phyloP scores from a whole-genome alignment of 1,284 basidiomycete species.

The Moesziomyces antarcticus region DNA sequence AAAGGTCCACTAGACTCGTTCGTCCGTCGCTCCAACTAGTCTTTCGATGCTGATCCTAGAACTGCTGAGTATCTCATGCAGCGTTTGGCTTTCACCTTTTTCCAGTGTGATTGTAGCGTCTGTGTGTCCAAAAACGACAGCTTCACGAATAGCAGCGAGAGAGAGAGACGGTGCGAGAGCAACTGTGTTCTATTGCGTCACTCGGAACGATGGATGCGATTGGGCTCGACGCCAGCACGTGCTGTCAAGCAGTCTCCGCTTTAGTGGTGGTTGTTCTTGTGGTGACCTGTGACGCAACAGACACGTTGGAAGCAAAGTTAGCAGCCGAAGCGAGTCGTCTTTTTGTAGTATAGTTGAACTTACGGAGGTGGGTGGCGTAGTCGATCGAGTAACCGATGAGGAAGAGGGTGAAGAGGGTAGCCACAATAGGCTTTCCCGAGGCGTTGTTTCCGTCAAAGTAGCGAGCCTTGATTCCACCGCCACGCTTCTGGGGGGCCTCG shows the following conservation, averaged over 20 bases:
- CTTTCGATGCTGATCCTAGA: too few relatives aligned
- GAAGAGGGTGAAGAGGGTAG: slow-evolving; percentile 80
- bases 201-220: not conserved
- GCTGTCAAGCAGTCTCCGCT: not conserved
- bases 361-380: slow-evolving; percentile 59
- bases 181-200: slow-evolving; percentile 1
- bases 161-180: not conserved
- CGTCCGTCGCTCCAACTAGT: slow-evolving; percentile 11
- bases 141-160: too few relatives aligned
- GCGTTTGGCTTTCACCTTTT: too few relatives aligned
- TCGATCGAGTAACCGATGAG: slow-evolving; percentile 75
- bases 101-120: too few relatives aligned
- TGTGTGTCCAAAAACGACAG: too few relatives aligned
- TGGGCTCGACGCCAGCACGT: not conserved
- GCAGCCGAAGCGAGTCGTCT: slow-evolving; percentile 1
- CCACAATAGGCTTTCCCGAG: slow-evolving; percentile 78
- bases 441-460: slow-evolving; percentile 89
- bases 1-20: slow-evolving; percentile 45
- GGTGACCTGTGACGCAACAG: slow-evolving; percentile 35
- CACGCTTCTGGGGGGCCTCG: slow-evolving; percentile 74
- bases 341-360: slow-evolving; percentile 4
- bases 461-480: slow-evolving; percentile 79
- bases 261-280: slow-evolving; percentile 60
- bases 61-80: too few relatives aligned
- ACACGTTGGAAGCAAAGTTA: not conserved